A percentile compares a stretch with the other conserved stretches of the same genome.
Evolutionary conservation across 345 rosid species (phyloP).

Genomic region (Cardamine resedifolia): DNA sequence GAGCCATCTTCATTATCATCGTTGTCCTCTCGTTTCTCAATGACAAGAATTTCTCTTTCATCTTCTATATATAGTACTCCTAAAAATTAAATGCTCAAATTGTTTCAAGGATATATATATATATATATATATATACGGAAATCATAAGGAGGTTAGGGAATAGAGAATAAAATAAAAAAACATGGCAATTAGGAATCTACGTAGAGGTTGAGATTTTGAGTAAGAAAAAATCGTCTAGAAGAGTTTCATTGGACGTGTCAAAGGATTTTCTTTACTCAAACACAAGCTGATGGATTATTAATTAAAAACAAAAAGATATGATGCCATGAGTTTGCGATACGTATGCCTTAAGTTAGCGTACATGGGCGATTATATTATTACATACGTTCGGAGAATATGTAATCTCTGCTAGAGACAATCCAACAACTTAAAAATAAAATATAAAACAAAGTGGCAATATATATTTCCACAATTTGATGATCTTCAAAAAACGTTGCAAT

Average conservation of each 20-base stretch:
- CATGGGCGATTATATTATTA: not conserved
- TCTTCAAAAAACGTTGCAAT: not conserved
- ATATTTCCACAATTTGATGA: not conserved
- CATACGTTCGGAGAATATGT: not conserved
- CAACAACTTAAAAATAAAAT: not conserved
- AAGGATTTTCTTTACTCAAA: constrained; percentile 41
- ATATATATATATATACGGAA: constrained; percentile 14
- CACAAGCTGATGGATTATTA: constrained; percentile 28
- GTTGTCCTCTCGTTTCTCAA: constrained; percentile 30
- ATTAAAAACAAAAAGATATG: constrained; percentile 17
- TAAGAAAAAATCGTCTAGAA: constrained; percentile 38
- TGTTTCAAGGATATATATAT: constrained; percentile 10
- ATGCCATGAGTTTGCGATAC: constrained; percentile 14
- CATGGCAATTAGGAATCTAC: not conserved
- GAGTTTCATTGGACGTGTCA: constrained; percentile 50
- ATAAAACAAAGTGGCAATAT: not conserved
- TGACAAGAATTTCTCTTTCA: constrained; percentile 45
- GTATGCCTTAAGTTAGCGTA: constrained; percentile 33
- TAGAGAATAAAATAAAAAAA: constrained; percentile 19
- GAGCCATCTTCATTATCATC: constrained; percentile 50
- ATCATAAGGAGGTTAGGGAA: not conserved
- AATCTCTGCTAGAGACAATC: constrained; percentile 2
- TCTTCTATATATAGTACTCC: constrained; percentile 23
- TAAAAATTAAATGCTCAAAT: constrained; percentile 15
- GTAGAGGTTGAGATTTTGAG: constrained; percentile 40